phyloP scores from a whole-genome alignment of 2,329 filamentous ascomycete genomes.

The Trichoderma hamatum region DNA sequence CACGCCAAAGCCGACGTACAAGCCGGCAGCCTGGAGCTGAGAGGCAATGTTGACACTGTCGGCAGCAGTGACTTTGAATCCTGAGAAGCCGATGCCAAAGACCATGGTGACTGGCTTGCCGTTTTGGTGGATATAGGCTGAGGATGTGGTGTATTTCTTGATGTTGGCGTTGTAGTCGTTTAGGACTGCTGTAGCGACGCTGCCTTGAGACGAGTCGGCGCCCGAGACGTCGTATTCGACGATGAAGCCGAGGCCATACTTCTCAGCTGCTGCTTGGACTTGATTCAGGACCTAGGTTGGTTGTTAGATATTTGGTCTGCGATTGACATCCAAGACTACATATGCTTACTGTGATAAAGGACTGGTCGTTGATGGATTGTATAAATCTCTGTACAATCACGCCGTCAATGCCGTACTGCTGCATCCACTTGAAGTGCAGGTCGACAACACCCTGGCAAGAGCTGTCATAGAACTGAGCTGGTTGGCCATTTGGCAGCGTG shows the following conservation, averaged over 20 bases:
- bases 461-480: constrained; percentile 17
- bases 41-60: constrained; percentile 9
- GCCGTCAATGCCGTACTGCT: constrained; percentile 23
- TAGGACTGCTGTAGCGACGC: constrained; percentile 11
- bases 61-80: constrained; percentile 3
- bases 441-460: constrained; percentile 21
- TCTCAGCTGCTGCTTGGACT: constrained; percentile 19
- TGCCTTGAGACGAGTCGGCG: constrained; percentile 14
- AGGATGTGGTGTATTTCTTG: constrained; percentile 13
- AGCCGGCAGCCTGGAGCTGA: constrained; percentile 15
- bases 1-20: constrained; percentile 18
- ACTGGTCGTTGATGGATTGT: not conserved
- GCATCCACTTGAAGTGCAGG: constrained; percentile 22
- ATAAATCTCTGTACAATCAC: constrained; percentile 21
- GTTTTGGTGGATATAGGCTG: constrained; percentile 24
- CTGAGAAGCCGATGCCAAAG: constrained; percentile 19
- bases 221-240: constrained; percentile 24
- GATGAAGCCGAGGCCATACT: constrained; percentile 23
- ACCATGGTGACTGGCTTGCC: constrained; percentile 22
- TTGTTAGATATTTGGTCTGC: not conserved
- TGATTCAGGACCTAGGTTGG: constrained; percentile 15
- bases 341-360: constrained; percentile 16
- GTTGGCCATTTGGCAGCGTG: constrained; percentile 21
- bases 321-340: not conserved
- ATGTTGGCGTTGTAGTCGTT: constrained; percentile 24